phyloP scores from a whole-genome alignment of 495 filamentous ascomycete genomes.

The Parmelia sp. region DNA sequence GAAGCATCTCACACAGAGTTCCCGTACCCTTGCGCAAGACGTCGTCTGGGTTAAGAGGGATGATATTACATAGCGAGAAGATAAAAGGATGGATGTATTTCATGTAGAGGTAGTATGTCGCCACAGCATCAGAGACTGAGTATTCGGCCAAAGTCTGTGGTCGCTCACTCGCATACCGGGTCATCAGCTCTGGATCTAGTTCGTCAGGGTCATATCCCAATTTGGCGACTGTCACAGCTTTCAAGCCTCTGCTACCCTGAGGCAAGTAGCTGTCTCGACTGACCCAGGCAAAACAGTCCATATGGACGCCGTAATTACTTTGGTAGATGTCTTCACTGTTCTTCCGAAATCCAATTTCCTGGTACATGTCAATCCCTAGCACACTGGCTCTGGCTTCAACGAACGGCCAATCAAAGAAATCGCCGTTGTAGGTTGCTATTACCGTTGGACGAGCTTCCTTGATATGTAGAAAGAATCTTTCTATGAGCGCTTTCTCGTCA shows the following conservation, averaged over 20 bases:
- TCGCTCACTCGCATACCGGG: slow-evolving; percentile 81
- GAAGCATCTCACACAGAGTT: slow-evolving; percentile 95
- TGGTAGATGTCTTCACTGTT: slow-evolving; percentile 94
- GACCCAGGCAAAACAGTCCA: slow-evolving; percentile 99
- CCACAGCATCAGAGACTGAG: slow-evolving; percentile 97
- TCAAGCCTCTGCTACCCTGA: slow-evolving; percentile 93
- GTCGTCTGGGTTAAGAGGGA: slow-evolving; percentile 89
- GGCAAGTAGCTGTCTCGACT: slow-evolving; percentile 97
- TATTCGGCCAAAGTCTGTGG: slow-evolving; percentile 95
- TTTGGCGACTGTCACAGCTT: slow-evolving; percentile 96
- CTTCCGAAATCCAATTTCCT: slow-evolving; percentile 91
- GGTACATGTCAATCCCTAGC: slow-evolving; percentile 98
- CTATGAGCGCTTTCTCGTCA: slow-evolving; percentile 78
- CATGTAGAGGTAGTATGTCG: slow-evolving; percentile 99
- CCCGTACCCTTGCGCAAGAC: slow-evolving; percentile 92
- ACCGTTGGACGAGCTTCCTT: slow-evolving; percentile 93
- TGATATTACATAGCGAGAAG: slow-evolving; percentile 94
- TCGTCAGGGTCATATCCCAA: slow-evolving; percentile 98
- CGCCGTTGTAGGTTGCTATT: slow-evolving; percentile 98
- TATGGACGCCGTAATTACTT: slow-evolving; percentile 89
- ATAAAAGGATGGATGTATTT: slow-evolving; percentile 99
- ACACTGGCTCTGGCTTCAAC: slow-evolving; percentile 89
- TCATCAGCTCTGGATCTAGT: slow-evolving; percentile 97
- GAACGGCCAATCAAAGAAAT: slow-evolving; percentile 99
- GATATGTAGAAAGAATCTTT: slow-evolving; percentile 92